Percentiles rank a stretch among this genome's conserved stretches.
phyloP scores from a whole-genome alignment of 331 rosid species.

The Arachis monticola region DNA sequence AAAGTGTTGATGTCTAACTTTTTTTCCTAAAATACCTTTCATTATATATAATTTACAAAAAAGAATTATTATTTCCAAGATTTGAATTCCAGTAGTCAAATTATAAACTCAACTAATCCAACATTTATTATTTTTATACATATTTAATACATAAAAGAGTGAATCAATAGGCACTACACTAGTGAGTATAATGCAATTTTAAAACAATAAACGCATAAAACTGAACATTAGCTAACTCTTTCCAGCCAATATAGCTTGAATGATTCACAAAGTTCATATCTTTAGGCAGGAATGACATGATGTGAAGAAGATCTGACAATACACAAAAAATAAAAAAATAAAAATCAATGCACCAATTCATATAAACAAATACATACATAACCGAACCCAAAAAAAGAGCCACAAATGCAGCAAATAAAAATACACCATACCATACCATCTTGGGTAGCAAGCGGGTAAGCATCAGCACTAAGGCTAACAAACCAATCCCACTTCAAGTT shows the following conservation, averaged over 20 bases:
- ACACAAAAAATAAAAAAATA: constrained; percentile 44
- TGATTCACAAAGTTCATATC: constrained; percentile 88
- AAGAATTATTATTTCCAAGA: no score
- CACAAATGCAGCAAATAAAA: constrained; percentile 4
- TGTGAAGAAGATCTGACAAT: constrained; percentile 88
- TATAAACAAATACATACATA: background rate
- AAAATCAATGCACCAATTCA: constrained; percentile 38
- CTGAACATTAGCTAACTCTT: constrained; percentile 66
- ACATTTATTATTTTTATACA: no score
- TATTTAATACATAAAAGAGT: no score
- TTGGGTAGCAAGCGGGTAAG: constrained; percentile 89
- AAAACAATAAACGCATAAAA: background rate
- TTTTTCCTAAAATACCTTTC: no score
- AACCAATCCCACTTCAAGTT: constrained; percentile 90
- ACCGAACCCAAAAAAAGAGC: background rate
- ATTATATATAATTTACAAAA: no score
- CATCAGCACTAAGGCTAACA: constrained; percentile 63
- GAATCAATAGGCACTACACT: no score
- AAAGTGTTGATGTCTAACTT: no score
- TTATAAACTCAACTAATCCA: no score
- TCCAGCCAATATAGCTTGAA: constrained; percentile 96
- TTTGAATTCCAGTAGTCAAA: no score
- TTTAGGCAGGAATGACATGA: constrained; percentile 86
- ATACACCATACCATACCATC: constrained; percentile 67
- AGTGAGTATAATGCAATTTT: background rate